phyloP scores from a whole-genome alignment of 768 basidiomycete genomes.

The Collybiopsis confluens region DNA sequence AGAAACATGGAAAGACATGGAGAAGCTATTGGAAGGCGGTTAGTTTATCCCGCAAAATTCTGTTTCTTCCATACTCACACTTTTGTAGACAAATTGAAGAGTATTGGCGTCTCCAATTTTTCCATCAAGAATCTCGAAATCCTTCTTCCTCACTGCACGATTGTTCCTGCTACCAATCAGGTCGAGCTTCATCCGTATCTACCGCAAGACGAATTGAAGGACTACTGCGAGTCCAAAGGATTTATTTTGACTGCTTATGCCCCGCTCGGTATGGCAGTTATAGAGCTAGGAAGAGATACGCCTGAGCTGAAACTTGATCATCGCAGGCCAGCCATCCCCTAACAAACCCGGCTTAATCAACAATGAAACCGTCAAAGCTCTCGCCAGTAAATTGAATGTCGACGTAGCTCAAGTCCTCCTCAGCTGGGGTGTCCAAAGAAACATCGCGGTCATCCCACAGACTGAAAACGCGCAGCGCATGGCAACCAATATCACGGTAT shows the following conservation, averaged over 20 bases:
- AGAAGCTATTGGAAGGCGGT: conserved; percentile 25
- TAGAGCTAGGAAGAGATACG: neutral
- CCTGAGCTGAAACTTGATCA: neutral
- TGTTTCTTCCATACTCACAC: neutral
- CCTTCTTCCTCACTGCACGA: conserved; percentile 39
- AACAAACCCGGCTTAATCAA: no score
- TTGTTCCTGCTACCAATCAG: conserved; percentile 54
- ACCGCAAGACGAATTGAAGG: conserved; percentile 43
- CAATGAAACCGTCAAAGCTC: conserved; percentile 26
- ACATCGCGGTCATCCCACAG: conserved; percentile 52
- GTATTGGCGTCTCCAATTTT: conserved; percentile 58
- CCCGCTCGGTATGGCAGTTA: conserved; percentile 29
- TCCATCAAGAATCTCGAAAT: conserved; percentile 37
- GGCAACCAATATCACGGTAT: conserved; percentile 17
- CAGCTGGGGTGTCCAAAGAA: conserved; percentile 49
- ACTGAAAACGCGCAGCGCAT: conserved; percentile 33
- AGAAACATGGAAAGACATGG: conserved; percentile 27
- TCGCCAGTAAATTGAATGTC: conserved; percentile 35
- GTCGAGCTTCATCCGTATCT: conserved; percentile 55
- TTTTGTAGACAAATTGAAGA: conserved; percentile 35
- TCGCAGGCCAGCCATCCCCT: conserved; percentile 10
- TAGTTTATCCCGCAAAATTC: neutral
- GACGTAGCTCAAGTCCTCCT: conserved; percentile 42
- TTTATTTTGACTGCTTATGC: conserved; percentile 50
- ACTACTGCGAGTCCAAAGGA: conserved; percentile 43